Base-by-base conservation (phyloP, 2,329 filamentous ascomycete genomes). In the Mycosphaerella sp. region DNA sequence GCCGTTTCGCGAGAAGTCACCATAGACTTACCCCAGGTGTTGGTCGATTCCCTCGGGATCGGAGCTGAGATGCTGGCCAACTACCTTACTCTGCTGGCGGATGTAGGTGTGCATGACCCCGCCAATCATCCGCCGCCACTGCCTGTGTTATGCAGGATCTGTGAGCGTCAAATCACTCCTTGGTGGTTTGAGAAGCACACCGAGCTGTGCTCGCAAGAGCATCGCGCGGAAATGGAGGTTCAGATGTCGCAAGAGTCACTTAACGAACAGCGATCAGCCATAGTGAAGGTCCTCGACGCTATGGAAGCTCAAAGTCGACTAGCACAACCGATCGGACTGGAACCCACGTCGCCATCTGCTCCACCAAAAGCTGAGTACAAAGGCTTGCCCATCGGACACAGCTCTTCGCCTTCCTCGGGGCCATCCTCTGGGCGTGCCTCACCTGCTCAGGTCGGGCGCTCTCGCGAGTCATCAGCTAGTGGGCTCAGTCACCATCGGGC, bases 171-270 rank as follows among this genome's bases (percentile, higher is more conserved):
- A 56, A 97, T 98, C 54, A 89, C 89, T 4, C 89, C 91, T 0
- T 98, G 93, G 93, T 98, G 93, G 94, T 98, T 98, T 62, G 93
- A 98, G 71, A 98, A 97, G 70, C 93, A 98, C 68, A 95, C 91
- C 1, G 94, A 98, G 63, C 75, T 97, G 16, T 98, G 93, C 65
- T 76, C 96, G 49, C 90, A 97, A 67, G 93, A 98, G 67, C 93
- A 98, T 66, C 85, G 87, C 45, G 91, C 93, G 0, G 93, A 98
- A 68, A 94, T 96, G 87, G 91, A 97, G 62, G 89, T 98, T 3
- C 91, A 98, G 67, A 85, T 97, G 76, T 83, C 90, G 5, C 93
- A 98, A 65, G 93, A 98, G 66, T 89, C 82, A 56, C 75, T 98
- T 43, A 86, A 85, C 6, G 93, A 98, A 65, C 93, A 98, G 70